These are phyloP conservation scores for Penicillium hesseltinei DNA, from an alignment of 2,329 filamentous ascomycete species.

Conservation along the genomic window DNA sequence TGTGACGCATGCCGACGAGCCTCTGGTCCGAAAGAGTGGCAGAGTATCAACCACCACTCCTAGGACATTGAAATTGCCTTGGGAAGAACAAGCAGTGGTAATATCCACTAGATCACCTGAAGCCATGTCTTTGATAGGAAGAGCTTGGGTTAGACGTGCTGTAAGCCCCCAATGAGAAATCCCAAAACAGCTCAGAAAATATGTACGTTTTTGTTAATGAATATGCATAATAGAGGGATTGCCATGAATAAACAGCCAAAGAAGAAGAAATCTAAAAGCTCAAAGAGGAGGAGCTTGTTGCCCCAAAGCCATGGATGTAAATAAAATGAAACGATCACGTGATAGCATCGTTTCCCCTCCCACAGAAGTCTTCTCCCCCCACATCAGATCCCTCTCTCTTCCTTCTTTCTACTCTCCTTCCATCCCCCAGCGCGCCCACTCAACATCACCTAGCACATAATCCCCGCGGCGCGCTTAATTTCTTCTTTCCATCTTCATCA, in stretches of 20 bases:
- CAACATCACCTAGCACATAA: conserved; percentile 12
- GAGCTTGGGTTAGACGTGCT: background rate
- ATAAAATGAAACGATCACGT: conserved; percentile 19
- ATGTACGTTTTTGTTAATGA: background rate
- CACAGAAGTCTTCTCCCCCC: conserved; percentile 22
- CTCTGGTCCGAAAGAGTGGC: conserved; percentile 51
- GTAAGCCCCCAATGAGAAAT: conserved; percentile 1
- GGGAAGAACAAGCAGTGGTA: conserved; percentile 44
- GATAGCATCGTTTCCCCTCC: conserved; percentile 19
- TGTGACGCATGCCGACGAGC: conserved; percentile 60
- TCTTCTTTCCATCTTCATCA: conserved; percentile 49
- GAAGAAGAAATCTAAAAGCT: background rate
- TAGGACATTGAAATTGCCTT: conserved; percentile 56
- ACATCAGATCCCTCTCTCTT: conserved; percentile 23
- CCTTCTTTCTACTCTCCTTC: conserved; percentile 19
- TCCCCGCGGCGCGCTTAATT: conserved; percentile 30
- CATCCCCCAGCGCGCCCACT: conserved; percentile 20
- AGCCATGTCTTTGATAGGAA: conserved; percentile 15
- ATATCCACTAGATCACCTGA: conserved; percentile 46
- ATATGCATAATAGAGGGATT: background rate
- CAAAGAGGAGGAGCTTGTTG: background rate
- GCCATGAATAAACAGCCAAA: background rate
- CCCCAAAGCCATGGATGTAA: conserved; percentile 3
- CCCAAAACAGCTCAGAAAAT: background rate
- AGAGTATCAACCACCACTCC: conserved; percentile 69